Evolutionary conservation across 306 rosid species (phyloP), one percentile per base, ranked within the genome.

Genomic region (Malus sieversii): DNA sequence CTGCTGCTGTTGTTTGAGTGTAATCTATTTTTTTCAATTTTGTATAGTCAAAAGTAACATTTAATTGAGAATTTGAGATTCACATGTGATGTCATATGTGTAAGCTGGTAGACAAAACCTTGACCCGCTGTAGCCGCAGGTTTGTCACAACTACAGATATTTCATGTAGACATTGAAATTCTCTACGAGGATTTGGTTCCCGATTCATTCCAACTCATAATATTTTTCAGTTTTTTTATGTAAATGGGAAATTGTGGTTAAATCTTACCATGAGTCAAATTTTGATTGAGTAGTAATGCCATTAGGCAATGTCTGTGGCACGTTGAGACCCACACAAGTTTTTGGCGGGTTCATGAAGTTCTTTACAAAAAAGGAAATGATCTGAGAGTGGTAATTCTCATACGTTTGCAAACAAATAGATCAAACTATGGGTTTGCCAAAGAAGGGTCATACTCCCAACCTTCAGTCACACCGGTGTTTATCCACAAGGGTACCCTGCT

Each of bases 401-500:
- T 35, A 5, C 8, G 44, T 8, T 40, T 40, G 9, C 44, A 40
- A 40, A 40, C 44, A 40, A 40, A 9, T 40, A 40, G 44, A 8
- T 8, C 44, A 40, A 40, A 40, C 12, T 42, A 42, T 2, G 45
- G 45, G 45, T 10, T 42, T 42, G 45, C 45, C 45, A 42, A 42
- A 8, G 45, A 42, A 42, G 3, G 45, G 45, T 9, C 45, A 42
- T 42, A 2, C 45, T 42, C 45, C 45, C 45, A 42, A 42, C 10
- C 11, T 10, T 42, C 45, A 42, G 45, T 42, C 45, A 8, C 12
- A 42, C 45, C 3, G 3, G 45, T 42, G 14, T 16, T 67, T 78
- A 4, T 79, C 83, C 74, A 10, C 20, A 1, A 45, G 14, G 18
- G 42, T 72, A 4, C 77, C 81, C 4, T 73, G 80, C 32, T 86